These are phyloP conservation scores for Tolypocladium cylindrosporum DNA, from an alignment of 2,329 filamentous ascomycete species.

Conservation along the genomic window DNA sequence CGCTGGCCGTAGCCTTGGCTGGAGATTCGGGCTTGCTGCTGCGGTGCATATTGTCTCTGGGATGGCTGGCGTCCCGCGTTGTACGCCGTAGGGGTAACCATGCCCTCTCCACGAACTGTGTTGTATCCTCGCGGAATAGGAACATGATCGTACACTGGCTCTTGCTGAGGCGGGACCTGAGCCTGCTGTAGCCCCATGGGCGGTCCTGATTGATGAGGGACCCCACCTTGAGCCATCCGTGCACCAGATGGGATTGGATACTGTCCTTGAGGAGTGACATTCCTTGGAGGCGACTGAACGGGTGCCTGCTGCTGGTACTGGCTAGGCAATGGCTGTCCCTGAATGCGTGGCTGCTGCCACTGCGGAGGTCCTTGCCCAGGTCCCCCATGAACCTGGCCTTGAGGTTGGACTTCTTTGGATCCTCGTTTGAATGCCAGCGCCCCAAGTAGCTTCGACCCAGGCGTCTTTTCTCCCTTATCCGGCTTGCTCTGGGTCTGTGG, in stretches of 20 bases:
- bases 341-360: slow-evolving; percentile 3
- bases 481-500: slow-evolving; percentile 8
- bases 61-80: slow-evolving; percentile 8
- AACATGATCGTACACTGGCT: slow-evolving; percentile 25
- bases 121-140: slow-evolving; percentile 27
- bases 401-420: slow-evolving; percentile 13
- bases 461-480: slow-evolving; percentile 11
- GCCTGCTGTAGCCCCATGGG: background rate
- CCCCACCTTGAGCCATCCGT: background rate
- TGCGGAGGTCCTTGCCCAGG: background rate
- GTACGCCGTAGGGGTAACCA: slow-evolving; percentile 17
- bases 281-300: background rate
- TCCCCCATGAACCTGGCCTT: background rate
- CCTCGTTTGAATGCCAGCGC: slow-evolving; percentile 18
- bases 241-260: background rate
- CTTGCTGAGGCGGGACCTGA: slow-evolving; percentile 5
- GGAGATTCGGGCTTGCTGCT: slow-evolving; percentile 4
- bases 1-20: slow-evolving; percentile 3
- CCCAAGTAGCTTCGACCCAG: slow-evolving; percentile 17
- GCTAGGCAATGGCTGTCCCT: slow-evolving; percentile 4
- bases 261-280: background rate
- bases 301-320: slow-evolving; percentile 6
- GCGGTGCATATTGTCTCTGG: slow-evolving; percentile 4
- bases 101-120: slow-evolving; percentile 26
- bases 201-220: background rate